Evolutionary conservation across 345 rosid genomes (phyloP), one percentile per base, ranked within the genome.

Genomic region (Boechera stricta): DNA sequence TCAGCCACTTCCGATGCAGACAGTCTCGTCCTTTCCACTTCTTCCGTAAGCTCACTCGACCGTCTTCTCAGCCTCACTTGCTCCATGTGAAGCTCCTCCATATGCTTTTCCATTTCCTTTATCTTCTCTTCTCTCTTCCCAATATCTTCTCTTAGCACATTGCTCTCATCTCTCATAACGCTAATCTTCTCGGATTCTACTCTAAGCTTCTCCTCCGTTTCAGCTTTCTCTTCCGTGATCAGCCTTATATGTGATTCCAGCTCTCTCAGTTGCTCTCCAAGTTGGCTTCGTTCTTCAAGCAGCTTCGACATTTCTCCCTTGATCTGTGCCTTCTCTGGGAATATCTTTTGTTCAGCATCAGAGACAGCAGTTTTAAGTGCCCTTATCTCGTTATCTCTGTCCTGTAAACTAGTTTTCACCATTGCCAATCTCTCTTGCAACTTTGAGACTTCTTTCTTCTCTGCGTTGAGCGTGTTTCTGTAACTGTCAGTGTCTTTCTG

Each of bases 301-400:
- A 89, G 77, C 74, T 81, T 84, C 11, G 81, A 82, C 79, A 89
- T 88, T 77, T 88, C 89, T 53, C 90, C 85, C 69, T 87, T 84
- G 44, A 89, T 79, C 69, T 84, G 84, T 47, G 89, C 78, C 61
- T 88, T 88, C 77, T 92, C 97, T 0, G 88, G 85, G 42, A 83
- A 87, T 60, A 90, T 85, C 81, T 76, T 90, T 80, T 88, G 69
- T 80, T 92, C 91, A 12, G 94, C 87, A 39, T 86, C 88, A 28
- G 88, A 82, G 11, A 91, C 78, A 1, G 88, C 87, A 13, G 75
- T 72, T 72, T 89, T 92, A 63, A 90, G 66, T 4, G 72, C 81
- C 63, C 83, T 82, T 69, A 90, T 68, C 80, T 95, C 98, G 15
- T 78, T 72, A 84, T 90, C 98, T 65, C 88, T 86, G 73, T 85